Base-by-base conservation (phyloP, 306 rosid genomes). In the Datisca glomerata region DNA sequence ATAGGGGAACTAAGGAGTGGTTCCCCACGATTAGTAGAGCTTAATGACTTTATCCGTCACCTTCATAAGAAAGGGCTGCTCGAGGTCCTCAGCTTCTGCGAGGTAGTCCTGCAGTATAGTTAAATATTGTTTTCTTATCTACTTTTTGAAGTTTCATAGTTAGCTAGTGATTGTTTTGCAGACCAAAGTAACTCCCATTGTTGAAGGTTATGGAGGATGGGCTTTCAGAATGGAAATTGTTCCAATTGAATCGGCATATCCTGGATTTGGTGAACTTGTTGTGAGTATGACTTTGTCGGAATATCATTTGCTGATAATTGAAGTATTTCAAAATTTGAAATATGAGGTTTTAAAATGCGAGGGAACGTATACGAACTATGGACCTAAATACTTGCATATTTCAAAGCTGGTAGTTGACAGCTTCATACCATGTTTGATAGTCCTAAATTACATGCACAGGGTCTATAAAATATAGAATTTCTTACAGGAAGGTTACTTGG, bases 171-270 rank as follows among this genome's bases (percentile, higher is more conserved):
- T 45, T 65, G 49, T 50, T 60, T 24, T 65, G 72, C 89, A 89
- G 98, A 89, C 97, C 54, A 84, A 77, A 78, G 95, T 89, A 56
- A 89, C 98, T 53, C 98, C 98, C 11, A 72, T 89, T 33, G 98
- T 89, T 42, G 93, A 89, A 76, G 98, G 91, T 38, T 89, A 84
- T 57, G 98, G 98, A 64, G 95, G 98, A 78, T 89, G 98, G 95
- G 97, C 97, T 57, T 68, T 89, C 19, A 75, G 95, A 34, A 62
- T 67, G 73, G 98, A 89, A 78, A 79, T 89, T 63, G 98, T 89
- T 51, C 77, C 98, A 21, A 83, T 89, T 47, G 98, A 89, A 68
- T 89, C 98, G 12, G 98, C 98, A 45, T 84, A 84, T 75, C 93
- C 98, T 22, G 98, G 98, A 54, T 89, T 72, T 29, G 98, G 98